Evolutionary conservation across 371 early-diverging fungal genomes (phyloP), one percentile per base, ranked within the genome.

Genomic region (Rhizopus delemar): DNA sequence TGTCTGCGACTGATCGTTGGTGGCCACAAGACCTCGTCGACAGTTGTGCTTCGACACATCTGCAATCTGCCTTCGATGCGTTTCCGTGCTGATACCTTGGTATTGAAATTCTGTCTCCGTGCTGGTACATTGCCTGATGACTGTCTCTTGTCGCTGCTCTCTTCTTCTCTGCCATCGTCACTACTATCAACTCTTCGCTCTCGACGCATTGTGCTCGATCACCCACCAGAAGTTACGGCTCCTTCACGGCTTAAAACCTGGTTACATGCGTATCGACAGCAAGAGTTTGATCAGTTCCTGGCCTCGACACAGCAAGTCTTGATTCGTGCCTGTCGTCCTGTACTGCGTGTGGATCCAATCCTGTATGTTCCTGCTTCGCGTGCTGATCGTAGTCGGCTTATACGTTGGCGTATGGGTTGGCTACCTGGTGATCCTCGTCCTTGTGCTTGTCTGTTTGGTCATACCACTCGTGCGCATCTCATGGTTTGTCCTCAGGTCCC

Each of bases 341-440:
- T 22, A 22, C 22, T 22, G 22, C 22, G 22, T 1, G 22, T 22
- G 22, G 22, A 22, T 22, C 22, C 22, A 22, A 22, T 22, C 22
- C 22, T 22, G 1, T 22, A 5, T 13, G 8, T 52, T 8, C 50
- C 15, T 33, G n/a, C 13, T 33, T 29, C 6, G 12, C 11, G 50
- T 5, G 4, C n/a, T 4, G 50, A 46, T 4, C 48, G 55, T 41
- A 60, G 61, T 13, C 54, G 50, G 0, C 62, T 63, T 2, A 13
- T 38, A 0, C 57, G 65, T 29, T 65, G 65, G 65, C 65, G 56
- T 16, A 49, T 65, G 50, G 56, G 56, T 29, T 65, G 66, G 57
- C 31, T 57, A 2, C 60, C 65, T 38, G 57, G 57, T 8, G 5
- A 51, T 16, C 22, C 22, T 22, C 22, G 22, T 22, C 22, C 22